Evolutionary conservation across 2,329 filamentous ascomycete genomes (phyloP), one percentile per base, ranked within the genome.

Genomic region (Alternaria angustiovoidea): DNA sequence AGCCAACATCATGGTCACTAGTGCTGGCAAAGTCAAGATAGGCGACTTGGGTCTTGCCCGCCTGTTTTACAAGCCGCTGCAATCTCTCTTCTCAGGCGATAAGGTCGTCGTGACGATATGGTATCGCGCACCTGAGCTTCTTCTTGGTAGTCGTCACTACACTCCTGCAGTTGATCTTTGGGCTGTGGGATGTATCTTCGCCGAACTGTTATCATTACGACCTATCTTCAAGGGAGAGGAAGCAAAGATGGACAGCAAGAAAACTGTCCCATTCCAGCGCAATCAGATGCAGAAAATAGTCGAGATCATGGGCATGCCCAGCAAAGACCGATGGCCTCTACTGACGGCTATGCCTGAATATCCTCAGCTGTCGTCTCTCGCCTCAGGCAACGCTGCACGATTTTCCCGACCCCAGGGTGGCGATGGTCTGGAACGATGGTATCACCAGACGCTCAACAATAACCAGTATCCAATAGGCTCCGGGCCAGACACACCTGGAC

Each of bases 211-310:
- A 0, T 94, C 92, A 1, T 82, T 99, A 4, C 87, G 94, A 1
- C 95, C 95, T 0, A 98, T 99, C 55, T 99, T 99, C 79, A 99
- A 99, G 76, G 95, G 95, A 0, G 95, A 99, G 75, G 95, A 99
- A 79, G 95, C 95, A 16, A 99, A 99, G 81, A 97, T 98, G 91
- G 95, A 99, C 79, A 92, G 88, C 70, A 99, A 99, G 80, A 98
- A 98, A 81, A 95, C 92, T 0, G 94, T 98, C 0, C 95, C 95
- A 0, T 99, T 99, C 70, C 95, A 99, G 79, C 88, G 94, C 14
- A 97, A 97, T 72, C 95, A 99, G 81, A 98, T 99, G 94, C 93
- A 95, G 75, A 97, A 97, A 80, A 99, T 99, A 70, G 92, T 97
- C 38, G 95, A 99, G 75, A 93, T 99, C 64, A 90, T 99, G 83